A percentile compares a stretch with the other conserved stretches of the same genome.
Evolutionary conservation across 768 basidiomycete genomes (phyloP).

Genomic region (Suillus hirtellus): DNA sequence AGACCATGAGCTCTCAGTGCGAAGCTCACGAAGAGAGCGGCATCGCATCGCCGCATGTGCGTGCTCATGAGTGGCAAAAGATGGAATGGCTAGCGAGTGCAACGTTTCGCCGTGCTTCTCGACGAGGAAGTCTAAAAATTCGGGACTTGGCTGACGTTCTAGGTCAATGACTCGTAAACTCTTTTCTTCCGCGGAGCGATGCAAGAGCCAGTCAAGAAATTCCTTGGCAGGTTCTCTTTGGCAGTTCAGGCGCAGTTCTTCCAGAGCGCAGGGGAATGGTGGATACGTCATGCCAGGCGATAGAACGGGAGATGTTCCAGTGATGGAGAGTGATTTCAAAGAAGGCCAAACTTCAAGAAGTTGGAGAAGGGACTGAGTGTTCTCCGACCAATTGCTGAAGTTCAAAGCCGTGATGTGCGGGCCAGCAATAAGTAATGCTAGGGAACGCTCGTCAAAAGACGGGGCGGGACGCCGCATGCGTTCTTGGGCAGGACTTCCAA

Average conservation of each 20-base stretch:
- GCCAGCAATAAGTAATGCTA: slow-evolving; percentile 54
- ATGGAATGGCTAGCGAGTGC: slow-evolving; percentile 57
- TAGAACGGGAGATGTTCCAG: slow-evolving; percentile 57
- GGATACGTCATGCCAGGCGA: slow-evolving; percentile 37
- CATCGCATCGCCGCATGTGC: slow-evolving; percentile 49
- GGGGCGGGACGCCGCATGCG: slow-evolving; percentile 54
- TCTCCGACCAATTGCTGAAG: slow-evolving; percentile 74
- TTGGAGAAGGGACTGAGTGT: slow-evolving; percentile 54
- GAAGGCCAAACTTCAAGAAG: slow-evolving; percentile 65
- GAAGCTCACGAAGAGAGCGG: slow-evolving; percentile 50
- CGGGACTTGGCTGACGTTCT: slow-evolving; percentile 56
- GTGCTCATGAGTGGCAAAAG: slow-evolving; percentile 49
- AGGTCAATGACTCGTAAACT: slow-evolving; percentile 55
- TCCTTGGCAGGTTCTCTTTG: slow-evolving; percentile 61
- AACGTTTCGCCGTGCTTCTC: slow-evolving; percentile 49
- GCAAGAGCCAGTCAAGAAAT: slow-evolving; percentile 70
- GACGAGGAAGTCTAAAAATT: slow-evolving; percentile 57
- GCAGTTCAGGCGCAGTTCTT: slow-evolving; percentile 63
- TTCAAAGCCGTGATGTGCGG: slow-evolving; percentile 53
- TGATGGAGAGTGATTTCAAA: slow-evolving; percentile 54
- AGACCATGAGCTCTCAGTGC: slow-evolving; percentile 55
- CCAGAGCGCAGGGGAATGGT: slow-evolving; percentile 49
- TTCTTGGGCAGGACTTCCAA: slow-evolving; percentile 46
- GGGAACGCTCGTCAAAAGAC: slow-evolving; percentile 52
- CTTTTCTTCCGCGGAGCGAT: slow-evolving; percentile 47